A percentile compares a stretch with the other conserved stretches of the same genome.
Conservation (phyloP, 2,329 filamentous ascomycete species). For the Diaporthe australafricana region DNA sequence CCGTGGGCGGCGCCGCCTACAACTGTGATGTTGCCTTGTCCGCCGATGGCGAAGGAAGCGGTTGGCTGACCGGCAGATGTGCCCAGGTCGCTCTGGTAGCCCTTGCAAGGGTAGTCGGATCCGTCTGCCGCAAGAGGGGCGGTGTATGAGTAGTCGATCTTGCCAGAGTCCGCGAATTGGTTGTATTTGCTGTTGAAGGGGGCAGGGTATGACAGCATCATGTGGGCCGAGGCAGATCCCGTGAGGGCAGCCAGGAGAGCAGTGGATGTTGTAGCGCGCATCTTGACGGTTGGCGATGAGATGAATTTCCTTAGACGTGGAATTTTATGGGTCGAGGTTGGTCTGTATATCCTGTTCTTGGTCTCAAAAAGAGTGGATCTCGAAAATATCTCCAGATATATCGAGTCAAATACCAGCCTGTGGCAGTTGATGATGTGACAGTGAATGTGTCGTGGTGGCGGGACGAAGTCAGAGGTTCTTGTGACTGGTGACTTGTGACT, state of each 20-base stretch:
- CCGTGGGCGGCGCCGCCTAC: slow-evolving; percentile 71
- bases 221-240: slow-evolving; percentile 63
- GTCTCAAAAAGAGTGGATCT: slow-evolving; percentile 9
- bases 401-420: slow-evolving; percentile 25
- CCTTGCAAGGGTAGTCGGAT: slow-evolving; percentile 82
- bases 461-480: background rate
- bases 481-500: background rate
- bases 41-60: slow-evolving; percentile 72
- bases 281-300: background rate
- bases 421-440: slow-evolving; percentile 14
- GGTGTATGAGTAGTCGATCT: slow-evolving; percentile 79
- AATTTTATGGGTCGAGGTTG: slow-evolving; percentile 9
- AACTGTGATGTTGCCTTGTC: slow-evolving; percentile 72
- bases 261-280: slow-evolving; percentile 34
- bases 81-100: slow-evolving; percentile 63
- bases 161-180: slow-evolving; percentile 53
- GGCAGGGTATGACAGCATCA: slow-evolving; percentile 65
- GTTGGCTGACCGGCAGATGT: slow-evolving; percentile 63
- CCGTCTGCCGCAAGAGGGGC: slow-evolving; percentile 71
- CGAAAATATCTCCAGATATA: slow-evolving; percentile 3
- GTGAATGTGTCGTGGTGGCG: slow-evolving; percentile 24
- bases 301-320: background rate
- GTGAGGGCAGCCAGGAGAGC: slow-evolving; percentile 55
- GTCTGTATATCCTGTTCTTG: slow-evolving; percentile 11
- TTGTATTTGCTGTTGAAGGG: slow-evolving; percentile 67